Base-by-base conservation (phyloP, 2,329 filamentous ascomycete genomes). In the Sclerotinia spermophila region DNA sequence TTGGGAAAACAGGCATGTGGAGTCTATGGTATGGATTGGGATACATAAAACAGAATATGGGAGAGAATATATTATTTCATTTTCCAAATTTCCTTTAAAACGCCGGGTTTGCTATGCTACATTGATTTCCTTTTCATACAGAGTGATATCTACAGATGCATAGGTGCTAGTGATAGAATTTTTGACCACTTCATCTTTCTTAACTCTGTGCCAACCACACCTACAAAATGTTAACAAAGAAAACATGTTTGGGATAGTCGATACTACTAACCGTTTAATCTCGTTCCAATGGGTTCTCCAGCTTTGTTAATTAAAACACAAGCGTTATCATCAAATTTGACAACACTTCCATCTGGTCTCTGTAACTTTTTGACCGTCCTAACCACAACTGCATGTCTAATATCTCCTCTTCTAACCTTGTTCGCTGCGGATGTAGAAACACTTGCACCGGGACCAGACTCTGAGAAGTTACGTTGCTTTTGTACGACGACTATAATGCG, bases 261-360 rank as follows among this genome's bases (percentile, higher is more conserved):
- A 11, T 6, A 19, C 30, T 56, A 82, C 84, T 78, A 73, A 86
- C 89, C 93, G 82, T 93, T 97, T 84, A 97, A 88, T 80, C 96
- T 90, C 24, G 92, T 94, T 67, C 96, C 96, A 76, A 99, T 93
- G 35, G 96, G 96, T 81, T 99, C 96, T 58, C 96, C 96, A 15
- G 93, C 87, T 87, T 98, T 99, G 84, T 96, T 98, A 81, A 99
- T 92, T 76, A 99, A 85, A 60, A 99, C 96, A 80, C 96, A 99
- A 62, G 96, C 96, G 82, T 99, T 99, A 83, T 99, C 96, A 82
- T 97, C 96, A 81, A 99, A 99, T 76, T 90, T 90, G 75, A 99
- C 90, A 61, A 96, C 89, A 79, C 91, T 94, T 67, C 96, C 96
- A 83, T 99, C 96, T 44, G 89, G 88, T 73, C 96, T 87, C 81